phyloP scores from a whole-genome alignment of 2,329 filamentous ascomycete species.

The Colletotrichum kahawae region DNA sequence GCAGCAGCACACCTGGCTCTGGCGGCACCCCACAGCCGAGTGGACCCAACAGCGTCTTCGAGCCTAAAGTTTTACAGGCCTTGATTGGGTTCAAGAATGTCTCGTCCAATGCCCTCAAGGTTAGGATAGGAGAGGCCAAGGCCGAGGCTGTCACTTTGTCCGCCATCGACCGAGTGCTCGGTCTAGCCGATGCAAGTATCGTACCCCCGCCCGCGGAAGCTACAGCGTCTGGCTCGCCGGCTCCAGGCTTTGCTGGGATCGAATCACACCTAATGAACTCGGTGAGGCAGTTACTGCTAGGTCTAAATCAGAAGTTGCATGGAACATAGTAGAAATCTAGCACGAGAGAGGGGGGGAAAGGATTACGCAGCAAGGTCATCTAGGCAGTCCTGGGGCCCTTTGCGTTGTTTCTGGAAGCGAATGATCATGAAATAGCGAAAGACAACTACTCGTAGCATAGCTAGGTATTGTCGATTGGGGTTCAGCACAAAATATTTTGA shows the following conservation, averaged over 20 bases:
- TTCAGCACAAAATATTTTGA: constrained; percentile 6
- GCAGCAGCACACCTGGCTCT: constrained; percentile 36
- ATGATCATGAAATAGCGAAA: constrained; percentile 22
- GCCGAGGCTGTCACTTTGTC: constrained; percentile 54
- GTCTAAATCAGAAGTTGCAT: constrained; percentile 43
- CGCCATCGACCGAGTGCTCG: constrained; percentile 55
- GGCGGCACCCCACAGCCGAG: constrained; percentile 26
- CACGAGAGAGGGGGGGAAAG: neutral
- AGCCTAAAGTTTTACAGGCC: constrained; percentile 44
- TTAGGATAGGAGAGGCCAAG: constrained; percentile 42
- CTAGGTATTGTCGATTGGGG: constrained; percentile 4
- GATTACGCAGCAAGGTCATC: neutral
- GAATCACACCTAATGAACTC: constrained; percentile 47
- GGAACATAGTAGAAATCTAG: constrained; percentile 1
- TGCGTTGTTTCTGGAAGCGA: neutral
- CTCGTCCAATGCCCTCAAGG: constrained; percentile 47
- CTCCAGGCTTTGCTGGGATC: constrained; percentile 39
- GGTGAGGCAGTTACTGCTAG: constrained; percentile 41
- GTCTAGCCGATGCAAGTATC: constrained; percentile 49
- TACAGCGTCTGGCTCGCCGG: neutral
- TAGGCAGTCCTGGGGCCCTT: neutral
- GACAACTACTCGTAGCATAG: neutral
- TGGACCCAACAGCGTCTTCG: constrained; percentile 27
- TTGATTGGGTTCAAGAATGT: constrained; percentile 51
- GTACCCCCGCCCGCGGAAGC: constrained; percentile 31